Base-by-base conservation (phyloP, 441 rosid genomes). In the Melastoma candidum region DNA sequence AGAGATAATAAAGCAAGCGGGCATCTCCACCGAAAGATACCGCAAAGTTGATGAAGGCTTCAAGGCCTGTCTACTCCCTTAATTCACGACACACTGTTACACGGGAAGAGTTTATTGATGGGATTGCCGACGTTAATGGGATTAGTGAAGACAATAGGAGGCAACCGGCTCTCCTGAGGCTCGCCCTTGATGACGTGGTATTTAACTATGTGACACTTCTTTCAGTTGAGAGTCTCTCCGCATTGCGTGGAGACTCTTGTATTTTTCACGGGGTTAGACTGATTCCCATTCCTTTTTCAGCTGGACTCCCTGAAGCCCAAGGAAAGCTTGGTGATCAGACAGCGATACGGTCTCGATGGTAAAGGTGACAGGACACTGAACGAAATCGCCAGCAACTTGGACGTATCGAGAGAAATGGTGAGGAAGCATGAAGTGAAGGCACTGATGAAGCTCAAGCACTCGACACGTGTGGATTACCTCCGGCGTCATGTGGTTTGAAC, bases 161-260 rank as follows among this genome's bases (percentile, higher is more conserved):
- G 76, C 87, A 78, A 57, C 81, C 83, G 8, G 87, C 96, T 67
- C 80, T 84, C 74, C 84, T 87, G 54, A 80, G 97, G 83, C 96
- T 84, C 24, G 97, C 97, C 4, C 85, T 90, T 47, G 97, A 90
- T 53, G 97, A 87, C 50, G 97, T 87, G 81, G 97, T 90, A 67
- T 54, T 29, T 63, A 24, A 25, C 26, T 26, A 14, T 12, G 36
- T 26, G 51, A 46, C 41, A 14, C 26, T n/a, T 52, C 41, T 1
- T 51, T 51, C 6, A 13, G 9, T 27, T 6, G 11, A 32, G 5
- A 29, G 36, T 29, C 7, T 17, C 29, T 52, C 22, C n/a, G 7
- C 29, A 0, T 7, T 22, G 22, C 1, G 5, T 7, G 45, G 12
- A 36, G 41, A 32, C 45, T 52, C 46, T 36, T 41, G 45, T 51